Evolutionary conservation across 257 asterid genomes (phyloP).

Genomic region (Salvia miltiorrhiza): DNA sequence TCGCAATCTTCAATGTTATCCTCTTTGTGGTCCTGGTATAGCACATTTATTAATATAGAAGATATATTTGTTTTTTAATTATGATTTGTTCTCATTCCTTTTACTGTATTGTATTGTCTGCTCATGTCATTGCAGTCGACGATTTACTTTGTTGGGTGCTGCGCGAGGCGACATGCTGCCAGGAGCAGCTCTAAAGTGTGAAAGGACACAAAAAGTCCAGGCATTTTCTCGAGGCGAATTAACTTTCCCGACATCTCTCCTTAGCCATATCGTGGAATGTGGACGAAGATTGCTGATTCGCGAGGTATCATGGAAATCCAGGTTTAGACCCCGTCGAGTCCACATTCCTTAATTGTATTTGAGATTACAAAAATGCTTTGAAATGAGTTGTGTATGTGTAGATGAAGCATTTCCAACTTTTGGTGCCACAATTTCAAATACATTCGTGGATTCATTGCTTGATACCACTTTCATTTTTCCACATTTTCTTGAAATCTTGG

Average conservation of each 20-base stretch:
- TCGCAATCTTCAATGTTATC: conserved; percentile 76
- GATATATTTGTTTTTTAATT: neutral
- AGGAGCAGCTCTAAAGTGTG: conserved; percentile 46
- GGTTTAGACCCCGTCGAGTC: neutral
- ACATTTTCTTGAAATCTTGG: neutral
- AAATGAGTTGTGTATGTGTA: no score
- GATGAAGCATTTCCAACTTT: no score
- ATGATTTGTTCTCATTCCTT: neutral
- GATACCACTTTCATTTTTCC: neutral
- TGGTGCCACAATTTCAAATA: neutral
- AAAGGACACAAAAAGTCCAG: neutral
- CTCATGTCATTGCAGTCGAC: conserved; percentile 44
- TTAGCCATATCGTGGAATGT: neutral
- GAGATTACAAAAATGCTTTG: no score
- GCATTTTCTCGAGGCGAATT: neutral
- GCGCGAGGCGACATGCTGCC: conserved; percentile 84
- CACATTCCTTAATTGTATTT: neutral
- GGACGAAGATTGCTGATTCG: neutral
- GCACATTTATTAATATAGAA: neutral
- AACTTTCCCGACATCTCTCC: neutral
- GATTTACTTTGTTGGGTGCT: conserved; percentile 85
- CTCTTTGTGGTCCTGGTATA: conserved; percentile 79
- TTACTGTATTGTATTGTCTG: neutral
- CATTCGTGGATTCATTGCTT: no score
- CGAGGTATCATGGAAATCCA: neutral